phyloP scores from a whole-genome alignment of 495 filamentous ascomycete species.

The Tetracladium marchalianum region DNA sequence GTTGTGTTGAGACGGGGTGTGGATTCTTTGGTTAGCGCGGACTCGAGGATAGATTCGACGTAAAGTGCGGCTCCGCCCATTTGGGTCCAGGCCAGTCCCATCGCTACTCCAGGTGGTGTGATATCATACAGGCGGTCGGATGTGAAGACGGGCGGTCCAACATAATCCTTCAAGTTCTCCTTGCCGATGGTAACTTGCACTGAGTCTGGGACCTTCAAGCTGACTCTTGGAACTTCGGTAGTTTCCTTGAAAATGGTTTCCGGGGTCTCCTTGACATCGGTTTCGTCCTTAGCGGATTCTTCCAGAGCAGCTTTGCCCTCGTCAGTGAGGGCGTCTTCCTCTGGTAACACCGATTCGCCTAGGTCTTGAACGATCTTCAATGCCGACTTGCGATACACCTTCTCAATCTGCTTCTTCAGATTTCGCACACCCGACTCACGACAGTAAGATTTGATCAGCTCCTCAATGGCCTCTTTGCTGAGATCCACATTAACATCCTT shows the following conservation, averaged over 20 bases:
- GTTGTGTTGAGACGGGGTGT: constrained; percentile 78
- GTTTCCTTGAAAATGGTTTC: constrained; percentile 57
- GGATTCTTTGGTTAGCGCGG: constrained; percentile 56
- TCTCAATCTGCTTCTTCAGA: constrained; percentile 99
- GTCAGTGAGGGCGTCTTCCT: constrained; percentile 74
- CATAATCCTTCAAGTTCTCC: constrained; percentile 93
- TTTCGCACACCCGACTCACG: constrained; percentile 95
- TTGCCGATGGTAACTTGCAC: constrained; percentile 84
- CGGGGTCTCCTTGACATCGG: constrained; percentile 47
- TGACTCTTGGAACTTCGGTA: constrained; percentile 63
- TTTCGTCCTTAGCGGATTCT: constrained; percentile 51
- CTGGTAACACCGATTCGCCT: constrained; percentile 75
- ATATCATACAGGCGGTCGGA: constrained; percentile 91
- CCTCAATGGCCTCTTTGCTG: constrained; percentile 74
- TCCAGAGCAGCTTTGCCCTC: constrained; percentile 78
- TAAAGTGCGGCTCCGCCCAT: constrained; percentile 96
- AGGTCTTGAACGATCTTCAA: constrained; percentile 95
- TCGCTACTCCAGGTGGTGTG: constrained; percentile 93
- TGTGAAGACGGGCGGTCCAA: constrained; percentile 91
- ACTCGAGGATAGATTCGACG: constrained; percentile 92
- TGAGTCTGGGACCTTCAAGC: constrained; percentile 75
- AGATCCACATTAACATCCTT: constrained; percentile 86
- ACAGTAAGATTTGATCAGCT: constrained; percentile 97
- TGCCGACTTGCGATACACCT: constrained; percentile 95
- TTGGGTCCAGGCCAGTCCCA: constrained; percentile 98